Evolutionary conservation across 2,329 filamentous ascomycete genomes (phyloP).

Genomic region (Neofusicoccum parvum): DNA sequence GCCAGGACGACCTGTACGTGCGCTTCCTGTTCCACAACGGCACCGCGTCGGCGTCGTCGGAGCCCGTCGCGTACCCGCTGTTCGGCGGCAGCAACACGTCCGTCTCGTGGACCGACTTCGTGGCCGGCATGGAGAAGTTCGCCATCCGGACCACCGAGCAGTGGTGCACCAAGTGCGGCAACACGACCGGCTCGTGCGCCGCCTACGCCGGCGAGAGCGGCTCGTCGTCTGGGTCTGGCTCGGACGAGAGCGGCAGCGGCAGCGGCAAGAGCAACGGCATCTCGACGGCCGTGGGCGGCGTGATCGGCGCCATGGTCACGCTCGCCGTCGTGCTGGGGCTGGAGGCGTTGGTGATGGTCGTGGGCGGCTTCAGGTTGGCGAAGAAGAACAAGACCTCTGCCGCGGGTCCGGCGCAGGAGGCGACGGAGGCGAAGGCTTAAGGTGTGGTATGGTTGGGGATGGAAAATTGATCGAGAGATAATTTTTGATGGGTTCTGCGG

Average conservation of each 20-base stretch:
- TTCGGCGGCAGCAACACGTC: slow-evolving; percentile 59
- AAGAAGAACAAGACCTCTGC: slow-evolving; percentile 6
- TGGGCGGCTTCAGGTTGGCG: slow-evolving; percentile 24
- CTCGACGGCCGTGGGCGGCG: slow-evolving; percentile 73
- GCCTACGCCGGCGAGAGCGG: slow-evolving; percentile 37
- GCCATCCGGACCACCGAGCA: slow-evolving; percentile 64
- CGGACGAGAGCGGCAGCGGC: slow-evolving; percentile 22
- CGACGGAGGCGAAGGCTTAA: background rate
- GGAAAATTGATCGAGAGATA: no score
- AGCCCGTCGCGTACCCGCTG: slow-evolving; percentile 59
- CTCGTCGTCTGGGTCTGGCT: slow-evolving; percentile 29
- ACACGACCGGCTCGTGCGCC: slow-evolving; percentile 68
- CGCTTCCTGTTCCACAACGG: slow-evolving; percentile 67
- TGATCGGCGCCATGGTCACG: slow-evolving; percentile 74
- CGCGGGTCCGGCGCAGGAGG: background rate
- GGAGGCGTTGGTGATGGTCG: slow-evolving; percentile 21
- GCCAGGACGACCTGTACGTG: slow-evolving; percentile 55
- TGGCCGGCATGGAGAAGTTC: slow-evolving; percentile 63
- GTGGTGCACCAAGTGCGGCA: slow-evolving; percentile 79
- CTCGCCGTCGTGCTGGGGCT: slow-evolving; percentile 59
- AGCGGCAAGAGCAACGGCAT: slow-evolving; percentile 49
- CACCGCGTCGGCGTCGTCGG: slow-evolving; percentile 49
- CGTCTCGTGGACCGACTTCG: slow-evolving; percentile 72
- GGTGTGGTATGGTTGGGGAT: no score
- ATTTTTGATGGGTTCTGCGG: no score